These are phyloP conservation scores for Pulveroboletus ravenelii DNA, from an alignment of 768 basidiomycete genomes.

Conservation along the genomic window DNA sequence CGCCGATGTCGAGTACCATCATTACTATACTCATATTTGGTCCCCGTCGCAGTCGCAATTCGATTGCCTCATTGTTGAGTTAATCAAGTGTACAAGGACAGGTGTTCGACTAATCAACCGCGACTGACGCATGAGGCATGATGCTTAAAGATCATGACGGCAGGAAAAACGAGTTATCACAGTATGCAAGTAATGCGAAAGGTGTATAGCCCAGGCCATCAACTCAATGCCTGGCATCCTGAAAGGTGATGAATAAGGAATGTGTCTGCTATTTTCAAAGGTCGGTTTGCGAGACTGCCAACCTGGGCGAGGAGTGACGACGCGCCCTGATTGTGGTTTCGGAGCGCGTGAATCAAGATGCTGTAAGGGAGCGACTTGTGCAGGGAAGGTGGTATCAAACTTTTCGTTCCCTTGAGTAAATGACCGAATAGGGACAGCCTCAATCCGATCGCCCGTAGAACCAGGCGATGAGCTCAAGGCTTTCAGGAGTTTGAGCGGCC, in stretches of 20 bases:
- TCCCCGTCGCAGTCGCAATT: not conserved
- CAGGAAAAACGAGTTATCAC: not conserved
- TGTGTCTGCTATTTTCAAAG: constrained; percentile 37
- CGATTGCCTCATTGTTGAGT: not conserved
- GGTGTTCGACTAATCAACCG: not conserved
- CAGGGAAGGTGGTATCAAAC: constrained; percentile 2
- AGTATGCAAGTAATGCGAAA: not conserved
- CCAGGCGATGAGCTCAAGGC: constrained; percentile 5
- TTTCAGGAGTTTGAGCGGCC: constrained; percentile 33
- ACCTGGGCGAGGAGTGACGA: constrained; percentile 39
- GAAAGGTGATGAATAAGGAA: not conserved
- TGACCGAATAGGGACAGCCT: constrained; percentile 36
- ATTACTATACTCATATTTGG: not conserved
- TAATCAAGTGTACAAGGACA: not conserved
- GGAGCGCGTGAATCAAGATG: constrained; percentile 37
- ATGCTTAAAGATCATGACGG: not conserved
- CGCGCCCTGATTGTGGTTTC: constrained; percentile 45
- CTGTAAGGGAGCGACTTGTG: constrained; percentile 17
- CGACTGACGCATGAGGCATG: not conserved
- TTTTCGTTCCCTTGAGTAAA: constrained; percentile 11
- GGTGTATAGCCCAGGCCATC: not conserved
- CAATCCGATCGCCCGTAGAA: constrained; percentile 20
- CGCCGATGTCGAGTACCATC: not conserved
- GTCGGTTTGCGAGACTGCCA: constrained; percentile 50
- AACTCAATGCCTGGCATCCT: not conserved